phyloP scores from a whole-genome alignment of 805 yeast species.

The Jamesozyma rosinii region DNA sequence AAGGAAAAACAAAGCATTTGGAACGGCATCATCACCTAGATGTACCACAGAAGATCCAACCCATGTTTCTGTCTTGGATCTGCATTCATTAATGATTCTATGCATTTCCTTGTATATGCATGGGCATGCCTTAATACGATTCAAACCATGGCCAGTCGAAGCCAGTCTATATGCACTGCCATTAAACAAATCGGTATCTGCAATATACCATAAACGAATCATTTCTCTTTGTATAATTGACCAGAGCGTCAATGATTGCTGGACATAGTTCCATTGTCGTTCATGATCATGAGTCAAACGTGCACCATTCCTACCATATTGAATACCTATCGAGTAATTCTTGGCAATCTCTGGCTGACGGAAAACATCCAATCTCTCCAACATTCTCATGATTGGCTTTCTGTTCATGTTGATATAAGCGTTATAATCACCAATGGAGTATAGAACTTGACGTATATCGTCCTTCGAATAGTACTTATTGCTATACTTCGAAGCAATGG shows the following conservation, averaged over 20 bases:
- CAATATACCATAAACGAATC: constrained; percentile 67
- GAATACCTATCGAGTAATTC: constrained; percentile 49
- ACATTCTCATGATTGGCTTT: constrained; percentile 56
- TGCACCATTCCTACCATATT: constrained; percentile 59
- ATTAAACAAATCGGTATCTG: constrained; percentile 61
- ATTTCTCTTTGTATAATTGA: constrained; percentile 68
- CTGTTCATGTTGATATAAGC: constrained; percentile 62
- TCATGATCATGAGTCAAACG: constrained; percentile 65
- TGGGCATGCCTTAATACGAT: constrained; percentile 69
- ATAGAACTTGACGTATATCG: constrained; percentile 59
- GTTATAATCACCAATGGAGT: constrained; percentile 73
- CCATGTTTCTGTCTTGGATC: constrained; percentile 55
- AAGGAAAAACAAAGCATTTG: constrained; percentile 68
- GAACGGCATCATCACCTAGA: constrained; percentile 76
- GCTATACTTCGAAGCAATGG: constrained; percentile 42
- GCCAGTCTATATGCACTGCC: constrained; percentile 46
- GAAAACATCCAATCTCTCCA: constrained; percentile 41
- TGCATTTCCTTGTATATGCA: constrained; percentile 62
- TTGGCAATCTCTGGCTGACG: constrained; percentile 36
- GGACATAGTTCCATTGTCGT: constrained; percentile 64
- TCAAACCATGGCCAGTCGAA: constrained; percentile 76
- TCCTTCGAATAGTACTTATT: constrained; percentile 40
- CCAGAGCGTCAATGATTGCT: constrained; percentile 69
- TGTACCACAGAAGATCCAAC: constrained; percentile 76
- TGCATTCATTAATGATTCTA: constrained; percentile 55